Evolutionary conservation across 2,329 filamentous ascomycete species (phyloP), one percentile per base, ranked within the genome.

Genomic region (Aspergillus hiratsukae): DNA sequence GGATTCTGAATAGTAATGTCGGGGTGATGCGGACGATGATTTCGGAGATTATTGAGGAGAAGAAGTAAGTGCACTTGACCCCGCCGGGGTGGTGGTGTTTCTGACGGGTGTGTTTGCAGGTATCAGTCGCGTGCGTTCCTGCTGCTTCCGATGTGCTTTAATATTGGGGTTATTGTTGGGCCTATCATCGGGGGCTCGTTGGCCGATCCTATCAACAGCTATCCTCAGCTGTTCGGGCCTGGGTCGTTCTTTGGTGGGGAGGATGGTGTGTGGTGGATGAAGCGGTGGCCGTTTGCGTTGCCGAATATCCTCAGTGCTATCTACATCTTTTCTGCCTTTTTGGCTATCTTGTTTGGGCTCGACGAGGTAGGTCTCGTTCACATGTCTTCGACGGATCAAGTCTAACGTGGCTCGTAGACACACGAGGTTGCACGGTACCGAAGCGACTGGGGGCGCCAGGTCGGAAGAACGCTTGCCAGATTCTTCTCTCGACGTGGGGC

Each of bases 21-120:
- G 87, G 87, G 0, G 86, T 90, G 3, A 87, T 90, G 85, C 77
- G 87, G 58, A 89, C 87, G 5, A 87, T 90, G 82, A 87, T 90
- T 48, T 82, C 82, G 1, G 88, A 91, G 71, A 87, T 88, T 35
- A 83, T 90, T 40, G 78, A 80, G 51, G 87, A 89, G 72, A 88
- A 87, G 72, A 87, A 82, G 77, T 87, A 65, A 40, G 69, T 58
- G 10, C 14, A 0, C 7, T 23, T 3, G 25, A 2, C 27, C 17
- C 46, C 31, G 25, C 28, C 28, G 23, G 28, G 17, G 21, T 37
- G 10, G 8, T 3, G 11, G 9, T 4, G 27, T 46, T 41, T 43
- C 50, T 61, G 29, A 58, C 49, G 11, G 6, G 29, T 6, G 5
- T 17, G 7, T 5, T 17, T 9, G 6, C 52, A 75, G 74, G 54